phyloP scores from a whole-genome alignment of 1,139 yeast species.

The Zygoascus sp. region DNA sequence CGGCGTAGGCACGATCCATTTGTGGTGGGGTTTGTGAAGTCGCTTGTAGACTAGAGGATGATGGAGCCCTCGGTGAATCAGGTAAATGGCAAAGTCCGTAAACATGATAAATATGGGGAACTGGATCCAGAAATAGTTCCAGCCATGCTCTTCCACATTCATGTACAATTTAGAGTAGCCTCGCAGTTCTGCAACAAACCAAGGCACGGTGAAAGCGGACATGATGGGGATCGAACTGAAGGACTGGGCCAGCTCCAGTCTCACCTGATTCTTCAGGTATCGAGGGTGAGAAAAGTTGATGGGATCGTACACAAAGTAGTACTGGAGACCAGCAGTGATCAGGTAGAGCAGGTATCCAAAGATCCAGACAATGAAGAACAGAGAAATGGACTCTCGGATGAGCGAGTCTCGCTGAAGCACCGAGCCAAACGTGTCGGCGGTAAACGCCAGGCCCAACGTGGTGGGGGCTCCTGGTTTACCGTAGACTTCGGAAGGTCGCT shows the following conservation, averaged over 20 bases:
- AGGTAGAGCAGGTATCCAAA: slow-evolving; percentile 84
- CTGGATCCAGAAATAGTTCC: slow-evolving; percentile 60
- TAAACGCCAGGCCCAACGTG: slow-evolving; percentile 41
- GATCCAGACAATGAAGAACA: slow-evolving; percentile 66
- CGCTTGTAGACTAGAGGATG: slow-evolving; percentile 82
- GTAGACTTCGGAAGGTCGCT: slow-evolving; percentile 33
- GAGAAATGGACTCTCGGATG: slow-evolving; percentile 63
- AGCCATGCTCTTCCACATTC: slow-evolving; percentile 61
- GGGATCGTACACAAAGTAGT: slow-evolving; percentile 74
- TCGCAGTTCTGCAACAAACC: slow-evolving; percentile 76
- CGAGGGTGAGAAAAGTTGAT: slow-evolving; percentile 93
- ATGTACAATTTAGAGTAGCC: slow-evolving; percentile 80
- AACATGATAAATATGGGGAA: slow-evolving; percentile 77
- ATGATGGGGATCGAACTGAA: slow-evolving; percentile 76
- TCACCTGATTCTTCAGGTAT: slow-evolving; percentile 87
- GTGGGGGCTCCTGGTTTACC: slow-evolving; percentile 43
- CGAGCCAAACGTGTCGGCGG: slow-evolving; percentile 56
- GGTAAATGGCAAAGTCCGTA: slow-evolving; percentile 88
- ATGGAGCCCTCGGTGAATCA: slow-evolving; percentile 88
- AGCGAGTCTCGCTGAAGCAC: slow-evolving; percentile 65
- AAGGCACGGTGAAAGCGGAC: slow-evolving; percentile 84
- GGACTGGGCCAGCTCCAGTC: slow-evolving; percentile 76
- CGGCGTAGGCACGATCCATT: slow-evolving; percentile 98
- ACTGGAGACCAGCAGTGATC: slow-evolving; percentile 69
- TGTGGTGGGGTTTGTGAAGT: slow-evolving; percentile 97